These are phyloP conservation scores for Taxawa tesnikishii DNA, from an alignment of 2,329 filamentous ascomycete genomes.

Conservation along the genomic window DNA sequence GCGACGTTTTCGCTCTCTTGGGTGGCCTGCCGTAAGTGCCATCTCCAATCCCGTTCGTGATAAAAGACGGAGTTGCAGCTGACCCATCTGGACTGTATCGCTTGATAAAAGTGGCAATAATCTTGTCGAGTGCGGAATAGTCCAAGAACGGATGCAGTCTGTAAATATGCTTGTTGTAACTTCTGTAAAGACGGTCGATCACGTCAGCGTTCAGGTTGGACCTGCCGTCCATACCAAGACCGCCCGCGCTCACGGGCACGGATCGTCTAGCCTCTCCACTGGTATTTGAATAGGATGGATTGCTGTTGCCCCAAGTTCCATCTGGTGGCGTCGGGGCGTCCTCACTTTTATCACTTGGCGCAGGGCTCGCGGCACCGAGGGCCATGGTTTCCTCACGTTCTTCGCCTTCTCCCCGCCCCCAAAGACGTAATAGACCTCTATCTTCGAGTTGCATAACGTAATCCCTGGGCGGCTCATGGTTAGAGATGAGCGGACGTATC, in stretches of 20 bases:
- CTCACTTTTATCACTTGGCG: slow-evolving; percentile 23
- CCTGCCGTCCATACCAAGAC: slow-evolving; percentile 39
- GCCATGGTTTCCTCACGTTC: slow-evolving; percentile 19
- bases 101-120: slow-evolving; percentile 39
- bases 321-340: slow-evolving; percentile 28
- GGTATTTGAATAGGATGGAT: slow-evolving; percentile 13
- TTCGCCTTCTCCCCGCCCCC: slow-evolving; percentile 26
- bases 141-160: slow-evolving; percentile 54
- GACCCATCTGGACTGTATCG: slow-evolving; percentile 30
- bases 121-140: slow-evolving; percentile 35
- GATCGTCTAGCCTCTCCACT: slow-evolving; percentile 17
- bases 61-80: slow-evolving; percentile 7
- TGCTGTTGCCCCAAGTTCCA: slow-evolving; percentile 33
- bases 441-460: slow-evolving; percentile 26
- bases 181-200: slow-evolving; percentile 37
- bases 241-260: slow-evolving; percentile 28
- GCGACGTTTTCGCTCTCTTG: slow-evolving; percentile 11
- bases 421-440: slow-evolving; percentile 21
- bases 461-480: slow-evolving; percentile 15
- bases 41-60: slow-evolving; percentile 4
- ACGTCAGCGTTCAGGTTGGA: slow-evolving; percentile 39
- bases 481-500: slow-evolving; percentile 22
- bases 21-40: slow-evolving; percentile 2
- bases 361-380: slow-evolving; percentile 25
- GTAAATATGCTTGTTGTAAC: slow-evolving; percentile 49